These are phyloP conservation scores for Camelina hispida DNA, from an alignment of 345 rosid species.

Conservation along the genomic window DNA sequence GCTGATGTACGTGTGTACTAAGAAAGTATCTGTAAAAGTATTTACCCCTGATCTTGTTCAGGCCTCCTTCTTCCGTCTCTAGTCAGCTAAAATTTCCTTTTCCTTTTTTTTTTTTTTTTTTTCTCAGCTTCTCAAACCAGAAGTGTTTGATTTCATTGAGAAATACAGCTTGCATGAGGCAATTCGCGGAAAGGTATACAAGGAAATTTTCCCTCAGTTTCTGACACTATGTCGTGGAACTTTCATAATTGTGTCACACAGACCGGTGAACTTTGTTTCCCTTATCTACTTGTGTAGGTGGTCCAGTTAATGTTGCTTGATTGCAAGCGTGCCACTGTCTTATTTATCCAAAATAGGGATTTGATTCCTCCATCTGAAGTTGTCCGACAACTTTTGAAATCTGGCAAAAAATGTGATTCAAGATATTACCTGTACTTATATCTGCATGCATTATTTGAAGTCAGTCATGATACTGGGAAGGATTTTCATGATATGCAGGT, in stretches of 20 bases:
- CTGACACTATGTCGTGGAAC: slow-evolving; percentile 21
- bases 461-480: slow-evolving; percentile 76
- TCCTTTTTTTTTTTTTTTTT: slow-evolving; percentile 35
- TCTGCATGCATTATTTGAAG: slow-evolving; percentile 85
- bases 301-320: slow-evolving; percentile 91
- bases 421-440: slow-evolving; percentile 85
- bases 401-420: slow-evolving; percentile 72
- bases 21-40: slow-evolving; percentile 15
- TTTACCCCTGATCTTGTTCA: slow-evolving; percentile 17
- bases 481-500: slow-evolving; percentile 99
- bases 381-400: slow-evolving; percentile 65
- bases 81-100: slow-evolving; percentile 24
- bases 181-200: slow-evolving; percentile 87
- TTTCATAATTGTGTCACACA: slow-evolving; percentile 16
- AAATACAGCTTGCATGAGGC: slow-evolving; percentile 82
- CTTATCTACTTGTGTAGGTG: slow-evolving; percentile 61
- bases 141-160: slow-evolving; percentile 83
- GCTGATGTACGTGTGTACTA: slow-evolving; percentile 85
- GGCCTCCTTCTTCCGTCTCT: slow-evolving; percentile 8
- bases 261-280: slow-evolving; percentile 11
- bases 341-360: slow-evolving; percentile 85
- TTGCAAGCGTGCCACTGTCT: slow-evolving; percentile 75
- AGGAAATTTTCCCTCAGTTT: slow-evolving; percentile 26
- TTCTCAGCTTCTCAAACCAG: slow-evolving; percentile 92
- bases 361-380: slow-evolving; percentile 85